A percentile compares a stretch with the other conserved stretches of the same genome.
Conservation (phyloP, 2,329 filamentous ascomycete species). For the Bipolaris bicolor region DNA sequence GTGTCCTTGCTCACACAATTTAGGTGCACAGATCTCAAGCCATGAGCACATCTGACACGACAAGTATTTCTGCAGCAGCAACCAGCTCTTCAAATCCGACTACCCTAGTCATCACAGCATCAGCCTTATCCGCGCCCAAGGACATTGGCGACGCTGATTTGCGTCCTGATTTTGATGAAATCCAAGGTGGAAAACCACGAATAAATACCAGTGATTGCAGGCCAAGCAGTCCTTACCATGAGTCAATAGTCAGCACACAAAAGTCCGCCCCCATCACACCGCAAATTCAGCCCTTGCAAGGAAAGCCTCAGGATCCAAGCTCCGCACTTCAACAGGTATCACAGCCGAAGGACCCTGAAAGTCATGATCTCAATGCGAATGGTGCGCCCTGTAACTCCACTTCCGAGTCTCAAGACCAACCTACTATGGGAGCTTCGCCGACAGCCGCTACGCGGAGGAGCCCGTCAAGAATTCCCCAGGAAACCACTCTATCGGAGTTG, state of each 20-base stretch:
- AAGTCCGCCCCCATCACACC: background rate
- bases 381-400: background rate
- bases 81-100: background rate
- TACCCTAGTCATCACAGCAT: background rate
- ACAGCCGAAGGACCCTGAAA: background rate
- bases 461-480: conserved; percentile 48
- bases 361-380: background rate
- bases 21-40: conserved; percentile 1
- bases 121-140: background rate
- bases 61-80: background rate
- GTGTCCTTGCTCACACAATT: conserved; percentile 12
- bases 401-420: background rate
- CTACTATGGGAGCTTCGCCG: background rate
- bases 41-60: background rate
- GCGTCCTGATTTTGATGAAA: background rate
- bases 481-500: conserved; percentile 57
- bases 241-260: background rate
- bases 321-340: background rate
- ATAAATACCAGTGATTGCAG: background rate
- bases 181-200: background rate
- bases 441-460: background rate
- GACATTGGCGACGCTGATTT: background rate
- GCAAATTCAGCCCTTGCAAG: background rate
- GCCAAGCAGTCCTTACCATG: background rate
- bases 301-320: background rate